Evolutionary conservation across 1,139 yeast species (phyloP).

Genomic region (Nakaseomyces delphensis): DNA sequence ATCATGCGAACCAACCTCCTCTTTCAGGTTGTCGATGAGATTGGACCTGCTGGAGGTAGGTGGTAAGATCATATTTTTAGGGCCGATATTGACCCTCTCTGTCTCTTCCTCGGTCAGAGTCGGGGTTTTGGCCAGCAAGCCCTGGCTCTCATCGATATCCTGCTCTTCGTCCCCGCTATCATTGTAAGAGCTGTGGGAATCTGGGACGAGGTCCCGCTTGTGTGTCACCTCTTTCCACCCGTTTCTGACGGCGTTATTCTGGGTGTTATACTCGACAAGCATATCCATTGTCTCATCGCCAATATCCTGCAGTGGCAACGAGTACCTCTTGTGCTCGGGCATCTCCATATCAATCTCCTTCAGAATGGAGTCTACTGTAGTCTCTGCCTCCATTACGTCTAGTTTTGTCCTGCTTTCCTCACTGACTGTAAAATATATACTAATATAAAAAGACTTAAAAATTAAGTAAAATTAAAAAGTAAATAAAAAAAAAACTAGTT

Average conservation of each 20-base stretch:
- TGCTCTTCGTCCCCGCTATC: background rate
- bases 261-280: slow-evolving; percentile 23
- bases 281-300: slow-evolving; percentile 30
- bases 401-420: background rate
- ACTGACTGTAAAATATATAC: background rate
- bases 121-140: background rate
- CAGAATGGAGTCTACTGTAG: slow-evolving; percentile 18
- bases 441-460: background rate
- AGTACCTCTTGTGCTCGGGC: slow-evolving; percentile 5
- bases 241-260: background rate
- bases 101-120: background rate
- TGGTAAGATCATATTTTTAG: background rate
- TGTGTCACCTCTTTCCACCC: background rate
- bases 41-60: slow-evolving; percentile 4
- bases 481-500: no score
- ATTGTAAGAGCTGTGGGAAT: background rate
- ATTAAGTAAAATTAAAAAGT: background rate
- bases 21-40: slow-evolving; percentile 1
- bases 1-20: slow-evolving; percentile 2
- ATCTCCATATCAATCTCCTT: slow-evolving; percentile 20
- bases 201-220: background rate
- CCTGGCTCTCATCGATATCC: background rate
- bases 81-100: background rate
- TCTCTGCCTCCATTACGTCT: slow-evolving; percentile 8
- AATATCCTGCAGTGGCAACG: slow-evolving; percentile 22